These are phyloP conservation scores for Gnomoniopsis smithogilvyi DNA, from an alignment of 2,329 filamentous ascomycete genomes.

Conservation along the genomic window DNA sequence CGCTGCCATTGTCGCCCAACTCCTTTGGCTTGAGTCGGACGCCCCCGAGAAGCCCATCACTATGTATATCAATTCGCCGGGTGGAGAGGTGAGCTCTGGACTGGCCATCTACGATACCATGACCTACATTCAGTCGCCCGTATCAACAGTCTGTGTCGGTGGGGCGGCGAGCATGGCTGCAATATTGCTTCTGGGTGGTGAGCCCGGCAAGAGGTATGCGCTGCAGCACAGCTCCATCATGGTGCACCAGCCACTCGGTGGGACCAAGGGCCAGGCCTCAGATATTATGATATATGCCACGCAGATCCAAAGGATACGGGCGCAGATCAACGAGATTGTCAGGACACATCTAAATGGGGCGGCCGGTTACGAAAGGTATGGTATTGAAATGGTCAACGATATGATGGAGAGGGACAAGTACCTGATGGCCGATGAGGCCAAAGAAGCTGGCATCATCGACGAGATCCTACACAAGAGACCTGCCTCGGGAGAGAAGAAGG, in stretches of 20 bases:
- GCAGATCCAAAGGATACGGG: constrained; percentile 84
- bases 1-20: constrained; percentile 91
- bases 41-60: constrained; percentile 92
- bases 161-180: constrained; percentile 95
- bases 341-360: constrained; percentile 77
- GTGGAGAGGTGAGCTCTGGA: constrained; percentile 84
- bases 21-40: constrained; percentile 97
- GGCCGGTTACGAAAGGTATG: constrained; percentile 72
- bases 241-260: constrained; percentile 91
- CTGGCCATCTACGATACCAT: constrained; percentile 98
- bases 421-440: constrained; percentile 81
- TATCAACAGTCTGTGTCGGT: constrained; percentile 92
- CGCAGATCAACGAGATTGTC: constrained; percentile 89
- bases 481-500: constrained; percentile 8
- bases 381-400: constrained; percentile 79
- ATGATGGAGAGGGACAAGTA: constrained; percentile 98
- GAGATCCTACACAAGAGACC: constrained; percentile 71
- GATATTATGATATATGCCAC: constrained; percentile 98
- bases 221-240: constrained; percentile 94
- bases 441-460: constrained; percentile 89
- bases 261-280: constrained; percentile 60
- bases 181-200: constrained; percentile 80
- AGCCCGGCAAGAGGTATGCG: constrained; percentile 79
- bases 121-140: constrained; percentile 90
- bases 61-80: constrained; percentile 96